phyloP scores from a whole-genome alignment of 441 rosid species.

The Bocquillonia castaneifolia region DNA sequence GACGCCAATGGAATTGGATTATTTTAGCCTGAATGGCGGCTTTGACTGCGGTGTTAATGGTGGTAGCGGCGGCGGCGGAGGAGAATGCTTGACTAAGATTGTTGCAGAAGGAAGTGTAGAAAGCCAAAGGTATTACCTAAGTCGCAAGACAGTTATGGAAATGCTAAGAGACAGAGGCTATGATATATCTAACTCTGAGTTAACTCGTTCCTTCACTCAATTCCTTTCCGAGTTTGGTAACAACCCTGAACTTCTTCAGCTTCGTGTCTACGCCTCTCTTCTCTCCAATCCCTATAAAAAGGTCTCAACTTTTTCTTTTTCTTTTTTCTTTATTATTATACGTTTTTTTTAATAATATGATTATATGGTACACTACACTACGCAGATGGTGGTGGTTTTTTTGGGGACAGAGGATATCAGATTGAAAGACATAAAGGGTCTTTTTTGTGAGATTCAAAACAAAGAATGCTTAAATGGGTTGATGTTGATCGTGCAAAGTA shows the following conservation, averaged over 20 bases:
- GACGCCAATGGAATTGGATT: background rate
- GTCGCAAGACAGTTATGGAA: slow-evolving; percentile 54
- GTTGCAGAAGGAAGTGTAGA: slow-evolving; percentile 39
- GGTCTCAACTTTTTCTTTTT: slow-evolving; percentile 26
- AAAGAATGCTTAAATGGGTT: slow-evolving; percentile 34
- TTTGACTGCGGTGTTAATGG: background rate
- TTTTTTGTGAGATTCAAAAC: slow-evolving; percentile 29
- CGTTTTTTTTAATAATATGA: background rate
- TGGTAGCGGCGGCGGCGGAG: background rate
- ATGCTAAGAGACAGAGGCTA: slow-evolving; percentile 78
- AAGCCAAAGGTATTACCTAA: slow-evolving; percentile 54
- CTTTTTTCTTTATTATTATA: background rate
- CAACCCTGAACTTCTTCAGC: slow-evolving; percentile 50
- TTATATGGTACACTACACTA: background rate
- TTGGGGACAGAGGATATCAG: slow-evolving; percentile 42
- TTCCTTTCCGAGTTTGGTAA: slow-evolving; percentile 50
- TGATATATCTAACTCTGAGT: slow-evolving; percentile 42
- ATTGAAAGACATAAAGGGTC: slow-evolving; percentile 19
- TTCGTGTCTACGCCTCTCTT: slow-evolving; percentile 45
- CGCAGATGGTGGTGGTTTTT: slow-evolving; percentile 46
- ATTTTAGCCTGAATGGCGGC: background rate
- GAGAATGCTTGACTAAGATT: slow-evolving; percentile 26
- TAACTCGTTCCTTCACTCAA: slow-evolving; percentile 46
- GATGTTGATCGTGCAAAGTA: slow-evolving; percentile 48
- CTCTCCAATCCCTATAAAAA: slow-evolving; percentile 45